Percentiles rank a stretch among this genome's conserved stretches.
phyloP scores from a whole-genome alignment of 305 asterid genomes.

The Lippia alba region DNA sequence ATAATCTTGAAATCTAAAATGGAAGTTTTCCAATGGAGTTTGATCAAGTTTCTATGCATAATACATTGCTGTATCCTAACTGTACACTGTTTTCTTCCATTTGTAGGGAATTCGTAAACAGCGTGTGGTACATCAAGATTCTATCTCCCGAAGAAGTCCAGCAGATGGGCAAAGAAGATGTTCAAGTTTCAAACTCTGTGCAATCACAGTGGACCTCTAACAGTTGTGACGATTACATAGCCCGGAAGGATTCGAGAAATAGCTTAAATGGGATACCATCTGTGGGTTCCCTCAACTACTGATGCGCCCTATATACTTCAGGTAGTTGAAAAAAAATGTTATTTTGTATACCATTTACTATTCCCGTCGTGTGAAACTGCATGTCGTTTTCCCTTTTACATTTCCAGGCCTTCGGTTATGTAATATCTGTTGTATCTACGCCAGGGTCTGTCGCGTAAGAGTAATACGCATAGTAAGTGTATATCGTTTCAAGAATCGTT shows the following conservation, averaged over 20 bases:
- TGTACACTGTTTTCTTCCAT: neutral
- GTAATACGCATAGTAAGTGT: conserved; percentile 25
- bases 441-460: conserved; percentile 22
- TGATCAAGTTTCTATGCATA: too few species aligned
- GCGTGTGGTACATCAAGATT: conserved; percentile 82
- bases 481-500: conserved; percentile 30
- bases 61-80: neutral
- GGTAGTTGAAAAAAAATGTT: conserved; percentile 24
- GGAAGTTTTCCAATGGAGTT: too few species aligned
- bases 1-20: too few species aligned
- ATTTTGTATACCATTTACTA: conserved; percentile 38
- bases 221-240: conserved; percentile 54
- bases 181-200: conserved; percentile 55
- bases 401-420: conserved; percentile 41
- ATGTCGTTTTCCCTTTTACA: conserved; percentile 9
- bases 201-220: conserved; percentile 43
- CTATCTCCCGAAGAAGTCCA: conserved; percentile 81
- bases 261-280: conserved; percentile 67
- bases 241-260: conserved; percentile 55
- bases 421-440: conserved; percentile 43
- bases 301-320: conserved; percentile 27
- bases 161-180: conserved; percentile 79
- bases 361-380: conserved; percentile 29
- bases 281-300: conserved; percentile 69
- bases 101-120: conserved; percentile 84